Percentiles rank a stretch among this genome's conserved stretches.
phyloP scores from a whole-genome alignment of 1,284 basidiomycete species.

The Fomitopsis schrenkii region DNA sequence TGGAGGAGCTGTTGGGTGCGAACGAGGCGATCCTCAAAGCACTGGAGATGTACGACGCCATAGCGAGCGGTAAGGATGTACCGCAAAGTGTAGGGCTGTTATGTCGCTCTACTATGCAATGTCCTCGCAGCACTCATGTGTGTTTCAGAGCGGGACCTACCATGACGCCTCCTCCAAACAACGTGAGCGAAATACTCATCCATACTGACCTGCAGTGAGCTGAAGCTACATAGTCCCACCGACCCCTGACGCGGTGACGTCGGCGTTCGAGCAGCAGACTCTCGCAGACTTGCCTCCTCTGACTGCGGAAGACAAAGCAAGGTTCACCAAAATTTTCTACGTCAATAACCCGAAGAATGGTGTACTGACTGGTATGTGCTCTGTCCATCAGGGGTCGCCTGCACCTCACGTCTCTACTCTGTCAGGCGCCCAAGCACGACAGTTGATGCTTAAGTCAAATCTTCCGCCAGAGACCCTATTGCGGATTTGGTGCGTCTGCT shows the following conservation, averaged over 20 bases:
- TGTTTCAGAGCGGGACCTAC: constrained; percentile 71
- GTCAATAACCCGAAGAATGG: constrained; percentile 69
- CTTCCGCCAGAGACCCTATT: constrained; percentile 84
- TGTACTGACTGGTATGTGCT: constrained; percentile 60
- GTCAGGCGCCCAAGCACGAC: constrained; percentile 80
- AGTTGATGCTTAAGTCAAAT: constrained; percentile 91
- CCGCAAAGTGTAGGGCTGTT: constrained; percentile 20
- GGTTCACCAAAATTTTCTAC: constrained; percentile 79
- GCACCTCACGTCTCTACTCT: background rate
- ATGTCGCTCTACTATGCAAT: background rate
- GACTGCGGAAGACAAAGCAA: constrained; percentile 72
- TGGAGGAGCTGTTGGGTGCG: constrained; percentile 60
- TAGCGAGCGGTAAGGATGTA: constrained; percentile 47
- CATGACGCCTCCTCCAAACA: constrained; percentile 54
- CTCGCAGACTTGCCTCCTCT: constrained; percentile 45
- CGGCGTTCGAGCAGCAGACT: constrained; percentile 1
- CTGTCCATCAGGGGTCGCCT: background rate
- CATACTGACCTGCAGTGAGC: constrained; percentile 1
- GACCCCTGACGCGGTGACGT: constrained; percentile 26
- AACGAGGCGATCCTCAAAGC: constrained; percentile 49
- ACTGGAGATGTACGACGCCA: constrained; percentile 54
- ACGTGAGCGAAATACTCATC: background rate
- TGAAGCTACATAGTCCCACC: constrained; percentile 36
- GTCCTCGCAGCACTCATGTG: constrained; percentile 45
- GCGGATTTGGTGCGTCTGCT: constrained; percentile 77